Evolutionary conservation across 129 eudicot species (phyloP), one percentile per base, ranked within the genome.

Genomic region (Escallonia herrerae): DNA sequence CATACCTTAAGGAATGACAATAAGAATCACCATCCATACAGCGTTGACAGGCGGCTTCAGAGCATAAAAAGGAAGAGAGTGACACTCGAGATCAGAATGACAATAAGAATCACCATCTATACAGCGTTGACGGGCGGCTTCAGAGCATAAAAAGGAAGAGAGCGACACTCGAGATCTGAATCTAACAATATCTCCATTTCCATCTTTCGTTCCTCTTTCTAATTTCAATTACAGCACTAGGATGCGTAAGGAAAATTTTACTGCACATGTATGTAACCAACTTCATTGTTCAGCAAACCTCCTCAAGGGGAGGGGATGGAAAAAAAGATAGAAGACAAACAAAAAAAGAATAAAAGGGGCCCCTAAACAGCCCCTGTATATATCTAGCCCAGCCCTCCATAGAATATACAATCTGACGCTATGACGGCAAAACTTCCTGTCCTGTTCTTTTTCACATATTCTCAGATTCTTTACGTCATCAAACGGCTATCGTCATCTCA

Each of bases 401-500:
- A 42, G 56, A 62, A 56, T 62, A 43, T 71, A 43, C 52, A 62
- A 51, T 62, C 22, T 15, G 8, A 52, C 2, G 37, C 7, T 33
- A 37, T 40, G 47, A 39, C 70, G 40, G 44, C 70, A 65, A 65
- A 65, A 52, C 60, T 52, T 22, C 33, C 33, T 65, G 40, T 65
- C 59, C 37, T 39, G 41, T 57, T 37, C 43, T 37, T 15, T 42
- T 4, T 56, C 58, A 48, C 13, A 62, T 62, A 61, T 41, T 7
- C 40, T 42, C 48, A 42, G 65, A 42, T 70, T 49, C 54, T 49
- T 49, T 49, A 3, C 7, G 3, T 49, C 54, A 7, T 1, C 33
- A 11, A 15, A 12, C n/a, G 33, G 58, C 5, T 12, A 43, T 53
- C 49, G 80, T 83, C 84, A 91, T 88, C 97, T 80, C 88, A 87